Conservation (phyloP, 2,329 filamentous ascomycete species). For the Xylaria sp. region DNA sequence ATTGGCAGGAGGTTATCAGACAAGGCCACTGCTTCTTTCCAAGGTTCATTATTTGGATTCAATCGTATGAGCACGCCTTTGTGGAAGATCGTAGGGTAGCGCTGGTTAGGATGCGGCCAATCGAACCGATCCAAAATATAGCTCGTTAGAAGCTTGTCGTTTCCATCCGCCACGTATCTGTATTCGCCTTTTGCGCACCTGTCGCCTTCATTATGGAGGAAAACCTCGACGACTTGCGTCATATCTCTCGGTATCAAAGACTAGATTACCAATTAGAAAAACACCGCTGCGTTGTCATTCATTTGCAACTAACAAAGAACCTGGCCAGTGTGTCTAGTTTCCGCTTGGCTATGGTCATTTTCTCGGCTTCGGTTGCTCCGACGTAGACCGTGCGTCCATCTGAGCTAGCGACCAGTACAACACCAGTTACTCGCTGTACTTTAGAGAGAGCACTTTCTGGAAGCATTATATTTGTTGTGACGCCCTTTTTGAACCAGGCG, state of each 20-base stretch:
- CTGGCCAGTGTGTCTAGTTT: constrained; percentile 42
- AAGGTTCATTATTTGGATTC: constrained; percentile 26
- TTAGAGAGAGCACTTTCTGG: constrained; percentile 28
- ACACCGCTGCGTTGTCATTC: neutral
- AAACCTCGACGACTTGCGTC: constrained; percentile 28
- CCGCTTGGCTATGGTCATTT: constrained; percentile 26
- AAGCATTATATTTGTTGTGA: constrained; percentile 22
- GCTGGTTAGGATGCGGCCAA: constrained; percentile 8
- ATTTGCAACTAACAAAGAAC: constrained; percentile 40
- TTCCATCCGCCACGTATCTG: constrained; percentile 36
- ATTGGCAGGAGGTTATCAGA: constrained; percentile 20
- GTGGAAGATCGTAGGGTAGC: constrained; percentile 39
- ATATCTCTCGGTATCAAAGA: constrained; percentile 5
- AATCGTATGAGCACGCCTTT: constrained; percentile 32
- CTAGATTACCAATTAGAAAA: constrained; percentile 11
- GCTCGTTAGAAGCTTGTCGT: constrained; percentile 26
- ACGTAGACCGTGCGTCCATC: constrained; percentile 37
- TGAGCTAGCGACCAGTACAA: constrained; percentile 31
- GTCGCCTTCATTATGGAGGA: constrained; percentile 41
- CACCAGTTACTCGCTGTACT: constrained; percentile 37
- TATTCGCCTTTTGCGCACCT: constrained; percentile 34
- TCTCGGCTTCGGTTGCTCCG: constrained; percentile 35
- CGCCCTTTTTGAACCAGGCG: constrained; percentile 7
- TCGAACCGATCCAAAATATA: constrained; percentile 42
- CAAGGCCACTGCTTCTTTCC: constrained; percentile 11